Base-by-base conservation (phyloP, 257 asterid species). In the Striga asiatica region DNA sequence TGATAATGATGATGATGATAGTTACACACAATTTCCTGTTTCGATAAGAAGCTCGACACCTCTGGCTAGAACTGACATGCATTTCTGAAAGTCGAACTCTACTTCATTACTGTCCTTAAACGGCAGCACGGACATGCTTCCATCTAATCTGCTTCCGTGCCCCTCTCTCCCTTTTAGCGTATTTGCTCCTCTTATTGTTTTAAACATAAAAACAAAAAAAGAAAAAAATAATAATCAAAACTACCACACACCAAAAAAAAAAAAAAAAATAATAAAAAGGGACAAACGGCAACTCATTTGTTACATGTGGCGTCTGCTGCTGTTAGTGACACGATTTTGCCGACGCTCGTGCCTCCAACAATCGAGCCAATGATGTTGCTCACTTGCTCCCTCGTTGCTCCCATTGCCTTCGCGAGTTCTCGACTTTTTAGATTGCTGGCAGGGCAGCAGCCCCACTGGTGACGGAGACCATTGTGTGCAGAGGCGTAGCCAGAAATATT, bases 391-490 rank as follows among this genome's bases (percentile, higher is more conserved):
- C 82, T 79, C 73, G 72, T 83, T 11, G 97, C 97, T 35, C 97
- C 97, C 95, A 85, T 89, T 8, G 95, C 89, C 75, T 89, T 95
- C 0, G 97, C 97, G 35, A 81, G 63, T 72, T 81, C 54, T 83
- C 94, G 24, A 93, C 88, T n/a, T n/a, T n/a, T 23, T 95, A 93
- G 58, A 83, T 68, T 67, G 95, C 94, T 0, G 96, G 93, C 37
- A 89, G 67, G 3, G 97, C 94, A n/a, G n/a, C n/a, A n/a, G n/a
- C n/a, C n/a, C n/a, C n/a, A n/a, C n/a, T n/a, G n/a, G n/a, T n/a
- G n/a, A n/a, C n/a, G n/a, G n/a, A n/a, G n/a, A n/a, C n/a, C n/a
- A n/a, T n/a, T n/a, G n/a, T n/a, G n/a, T n/a, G n/a, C n/a, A n/a
- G n/a, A n/a, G n/a, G n/a, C n/a, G n/a, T n/a, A n/a, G n/a, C n/a